Base-by-base conservation (phyloP, 2,329 filamentous ascomycete species). In the Trichoderma breve region DNA sequence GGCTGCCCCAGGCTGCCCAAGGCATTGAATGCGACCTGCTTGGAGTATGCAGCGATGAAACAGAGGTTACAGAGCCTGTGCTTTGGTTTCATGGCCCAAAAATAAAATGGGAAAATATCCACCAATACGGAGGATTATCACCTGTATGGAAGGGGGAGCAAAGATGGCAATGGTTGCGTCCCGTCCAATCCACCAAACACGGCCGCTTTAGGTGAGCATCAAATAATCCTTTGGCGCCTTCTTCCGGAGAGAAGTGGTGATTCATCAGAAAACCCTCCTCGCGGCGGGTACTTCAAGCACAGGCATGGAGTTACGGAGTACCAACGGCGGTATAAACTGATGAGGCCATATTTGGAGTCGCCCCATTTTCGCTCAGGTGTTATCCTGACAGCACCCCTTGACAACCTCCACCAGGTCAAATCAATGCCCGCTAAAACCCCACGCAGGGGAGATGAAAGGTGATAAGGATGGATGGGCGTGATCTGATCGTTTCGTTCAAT, bases 41-140 rank as follows among this genome's bases (percentile, higher is more conserved):
- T 71, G 30, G 51, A 36, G 30, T 28, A 65, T 51, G n/a, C 57
- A 65, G 51, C 57, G 43, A 67, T 72, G 64, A 68, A 72, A 72
- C 57, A 57, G 39, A 72, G 43, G 63, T 70, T 69, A 69, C 66
- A 69, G 66, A 69, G 62, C 39, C 26, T 66, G 55, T 24, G 43
- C 14, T 34, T 63, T 32, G 57, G 70, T 68, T 68, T 72, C 70
- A 72, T 62, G n/a, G 28, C 39, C 57, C 34, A 4, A 26, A 66
- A 36, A 55, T n/a, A 66, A 66, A 12, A n/a, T n/a, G 28, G 18
- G 6, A 60, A 57, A 53, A 30, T 30, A 51, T 72, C 63, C 63
- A 63, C 70, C 53, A 67, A 69, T 69, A 69, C 66, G 55, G 57
- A 18, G 28, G 7, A n/a, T 30, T 3, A 34, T 14, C 18, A 36